Evolutionary conservation across 768 basidiomycete genomes (phyloP), one percentile per base, ranked within the genome.

Genomic region (Austroboletus festivus): DNA sequence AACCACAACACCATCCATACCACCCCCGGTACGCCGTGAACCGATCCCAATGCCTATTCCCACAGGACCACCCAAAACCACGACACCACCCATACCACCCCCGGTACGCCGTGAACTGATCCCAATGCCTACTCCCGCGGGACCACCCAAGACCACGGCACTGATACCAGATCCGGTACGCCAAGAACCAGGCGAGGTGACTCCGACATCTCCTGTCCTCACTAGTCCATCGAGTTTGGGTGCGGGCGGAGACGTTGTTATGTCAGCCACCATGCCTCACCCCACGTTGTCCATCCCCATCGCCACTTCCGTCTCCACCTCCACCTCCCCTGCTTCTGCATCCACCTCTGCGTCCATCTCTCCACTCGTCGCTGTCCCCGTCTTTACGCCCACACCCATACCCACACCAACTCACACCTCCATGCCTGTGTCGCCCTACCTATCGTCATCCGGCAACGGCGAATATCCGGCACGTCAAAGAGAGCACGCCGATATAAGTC

Each of bases 151-250:
- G 20, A 12, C 5, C 4, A 11, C 22, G 6, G 26, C 23, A 7
- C 41, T 30, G 10, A 7, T 37, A 9, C 48, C n/a, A n/a, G n/a
- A n/a, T n/a, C n/a, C n/a, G n/a, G n/a, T n/a, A n/a, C n/a, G n/a
- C n/a, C n/a, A 46, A 13, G 59, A 61, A 30, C 23, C 37, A 0
- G 51, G 46, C 26, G 58, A 57, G 38, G 19, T 46, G 52, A 43
- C 48, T 0, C 44, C 52, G 3, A 45, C 21, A 1, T 19, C 43
- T 23, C 34, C 26, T 5, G 1, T n/a, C n/a, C 5, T 9, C 13
- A 12, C 46, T 7, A 19, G 19, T 4, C 39, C 46, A 12, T 7
- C 42, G 22, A 22, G 5, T 5, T 12, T 20, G 22, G 35, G 23
- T 21, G 8, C 34, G 8, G 22, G n/a, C 19, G 4, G 19, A 15